phyloP scores from a whole-genome alignment of 2,329 filamentous ascomycete genomes.

The Hirsutella rhossiliensis region DNA sequence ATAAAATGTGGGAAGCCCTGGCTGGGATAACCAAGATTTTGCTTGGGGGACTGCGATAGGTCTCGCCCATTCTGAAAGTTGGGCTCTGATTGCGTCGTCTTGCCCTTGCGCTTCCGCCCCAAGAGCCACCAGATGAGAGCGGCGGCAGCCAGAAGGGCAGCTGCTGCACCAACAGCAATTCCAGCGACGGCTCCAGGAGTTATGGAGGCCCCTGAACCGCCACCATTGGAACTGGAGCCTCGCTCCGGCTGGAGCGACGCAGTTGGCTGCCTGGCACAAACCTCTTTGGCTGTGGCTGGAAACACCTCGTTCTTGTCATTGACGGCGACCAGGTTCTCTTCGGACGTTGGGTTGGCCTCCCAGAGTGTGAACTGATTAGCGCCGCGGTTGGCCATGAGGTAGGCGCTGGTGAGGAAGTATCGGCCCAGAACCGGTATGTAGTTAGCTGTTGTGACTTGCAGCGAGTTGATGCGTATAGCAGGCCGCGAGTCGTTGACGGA shows the following conservation, averaged over 20 bases:
- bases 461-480: neutral
- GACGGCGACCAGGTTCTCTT: conserved; percentile 3
- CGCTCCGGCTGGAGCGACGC: neutral
- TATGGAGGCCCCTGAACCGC: neutral
- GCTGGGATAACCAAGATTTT: too few relatives aligned
- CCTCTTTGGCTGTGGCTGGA: neutral
- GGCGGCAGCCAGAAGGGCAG: neutral
- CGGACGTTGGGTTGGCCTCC: conserved; percentile 5
- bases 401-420: conserved; percentile 6
- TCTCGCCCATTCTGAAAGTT: neutral
- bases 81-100: neutral
- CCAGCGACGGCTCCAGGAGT: neutral
- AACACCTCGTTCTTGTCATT: neutral
- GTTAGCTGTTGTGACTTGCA: neutral
- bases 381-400: conserved; percentile 5
- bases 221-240: neutral
- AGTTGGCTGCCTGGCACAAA: neutral
- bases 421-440: conserved; percentile 3
- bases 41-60: neutral
- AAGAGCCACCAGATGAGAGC: neutral
- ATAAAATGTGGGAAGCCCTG: neutral
- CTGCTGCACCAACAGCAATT: neutral
- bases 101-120: neutral
- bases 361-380: conserved; percentile 7
- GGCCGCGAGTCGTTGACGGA: neutral